Base-by-base conservation (phyloP, 306 rosid genomes). In the Abrus precatorius region DNA sequence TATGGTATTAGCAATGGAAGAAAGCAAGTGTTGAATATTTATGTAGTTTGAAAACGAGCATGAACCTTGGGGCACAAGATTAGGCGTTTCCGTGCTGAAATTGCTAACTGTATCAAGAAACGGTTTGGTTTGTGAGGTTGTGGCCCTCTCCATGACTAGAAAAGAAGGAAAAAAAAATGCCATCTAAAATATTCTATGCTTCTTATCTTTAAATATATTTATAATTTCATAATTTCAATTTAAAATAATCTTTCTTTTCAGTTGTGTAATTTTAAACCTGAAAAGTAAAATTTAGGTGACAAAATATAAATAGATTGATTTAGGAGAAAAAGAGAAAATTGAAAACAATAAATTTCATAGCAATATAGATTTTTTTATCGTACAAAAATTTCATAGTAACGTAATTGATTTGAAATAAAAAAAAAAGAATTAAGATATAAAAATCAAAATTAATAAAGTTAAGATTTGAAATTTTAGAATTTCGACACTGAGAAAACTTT, bases 1-100 rank as follows among this genome's bases (percentile, higher is more conserved):
- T 36, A 62, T 11, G 65, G 38, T 38, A 71, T 47, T 70, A 48
- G 34, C 10, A 11, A 40, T 32, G 41, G 48, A 72, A 52, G 33
- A 29, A 50, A 72, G 5, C 0, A 29, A 9, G 20, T 3, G 66
- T 54, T 32, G 13, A 54, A 54, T 56, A 54, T 81, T 74, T 66
- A 44, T 59, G 0, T 53, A 40, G 56, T 1, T 29, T 38, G 84
- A 5, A 32, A 6, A 52, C 29, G 34, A 1, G 8, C 14, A 5
- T 30, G 52, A 34, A 72, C 11, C 85, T 81, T 81, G 85, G 71
- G 47, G 72, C 7, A 7, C 80, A 81, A 81, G 84, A 10, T 40
- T 61, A 7, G 33, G 4, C 7, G 13, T 7, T 69, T 47, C 13
- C 70, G 67, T 44, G 60, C 59, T 30, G 76, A n/a, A 9, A 30